A percentile compares a stretch with the other conserved stretches of the same genome.
Conservation (phyloP, 2,329 filamentous ascomycete genomes). For the Fusarium sp. region DNA sequence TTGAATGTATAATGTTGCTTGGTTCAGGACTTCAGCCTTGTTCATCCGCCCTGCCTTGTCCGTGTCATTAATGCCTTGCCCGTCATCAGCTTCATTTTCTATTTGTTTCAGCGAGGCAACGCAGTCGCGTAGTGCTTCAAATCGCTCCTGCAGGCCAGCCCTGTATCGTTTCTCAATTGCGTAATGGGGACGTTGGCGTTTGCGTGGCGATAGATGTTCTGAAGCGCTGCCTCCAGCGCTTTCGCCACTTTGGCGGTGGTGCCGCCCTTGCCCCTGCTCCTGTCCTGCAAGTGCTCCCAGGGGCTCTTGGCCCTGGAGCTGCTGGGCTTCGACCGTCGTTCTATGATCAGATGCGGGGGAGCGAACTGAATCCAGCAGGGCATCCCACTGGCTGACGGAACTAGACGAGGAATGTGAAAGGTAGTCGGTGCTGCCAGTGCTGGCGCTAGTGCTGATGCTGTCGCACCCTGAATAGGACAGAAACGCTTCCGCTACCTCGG, state of each 20-base stretch:
- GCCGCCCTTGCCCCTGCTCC: too few relatives aligned
- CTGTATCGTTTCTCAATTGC: slow-evolving; percentile 1
- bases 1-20: background rate
- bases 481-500: background rate
- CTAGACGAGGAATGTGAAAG: background rate
- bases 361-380: too few relatives aligned
- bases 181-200: background rate
- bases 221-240: too few relatives aligned
- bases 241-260: too few relatives aligned
- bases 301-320: too few relatives aligned
- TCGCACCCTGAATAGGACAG: background rate
- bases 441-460: too few relatives aligned
- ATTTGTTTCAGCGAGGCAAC: background rate
- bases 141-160: background rate
- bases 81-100: background rate
- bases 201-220: too few relatives aligned
- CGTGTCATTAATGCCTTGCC: background rate
- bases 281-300: too few relatives aligned
- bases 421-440: too few relatives aligned
- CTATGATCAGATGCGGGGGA: too few relatives aligned
- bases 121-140: background rate
- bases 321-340: too few relatives aligned
- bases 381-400: background rate
- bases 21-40: background rate
- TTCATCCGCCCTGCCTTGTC: background rate